These are phyloP conservation scores for Moricandia arvensis DNA, from an alignment of 345 rosid species.

Conservation along the genomic window DNA sequence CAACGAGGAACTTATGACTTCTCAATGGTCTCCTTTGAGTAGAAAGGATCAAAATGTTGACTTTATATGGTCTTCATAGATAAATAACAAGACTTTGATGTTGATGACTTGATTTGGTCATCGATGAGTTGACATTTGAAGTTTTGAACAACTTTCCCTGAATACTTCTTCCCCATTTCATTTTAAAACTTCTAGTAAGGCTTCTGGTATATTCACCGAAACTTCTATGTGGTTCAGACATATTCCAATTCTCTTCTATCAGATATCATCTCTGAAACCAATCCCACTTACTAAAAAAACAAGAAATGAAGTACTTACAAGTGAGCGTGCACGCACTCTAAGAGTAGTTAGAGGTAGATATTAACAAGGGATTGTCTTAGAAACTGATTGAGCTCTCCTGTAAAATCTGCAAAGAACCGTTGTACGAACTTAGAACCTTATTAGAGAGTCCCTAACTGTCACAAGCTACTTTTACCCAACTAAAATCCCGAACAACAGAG, in stretches of 20 bases:
- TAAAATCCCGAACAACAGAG: not conserved
- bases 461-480: not conserved
- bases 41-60: not conserved
- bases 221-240: not conserved
- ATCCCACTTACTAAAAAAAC: not conserved
- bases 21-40: not conserved
- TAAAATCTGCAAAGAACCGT: not conserved
- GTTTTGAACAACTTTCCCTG: slow-evolving; percentile 6
- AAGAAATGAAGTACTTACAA: slow-evolving; percentile 11
- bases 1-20: not conserved
- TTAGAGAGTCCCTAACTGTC: not conserved
- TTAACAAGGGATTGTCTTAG: not conserved
- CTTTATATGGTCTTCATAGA: not conserved
- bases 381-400: not conserved
- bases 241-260: not conserved
- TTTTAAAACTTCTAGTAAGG: not conserved
- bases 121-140: slow-evolving; percentile 2
- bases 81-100: slow-evolving; percentile 1
- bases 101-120: not conserved
- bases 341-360: not conserved
- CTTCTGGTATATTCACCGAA: slow-evolving; percentile 6
- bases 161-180: not conserved
- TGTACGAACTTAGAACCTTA: not conserved
- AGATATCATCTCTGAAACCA: not conserved
- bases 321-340: not conserved